Evolutionary conservation across 805 yeast species (phyloP).

Genomic region (Kuraishia floccosa): DNA sequence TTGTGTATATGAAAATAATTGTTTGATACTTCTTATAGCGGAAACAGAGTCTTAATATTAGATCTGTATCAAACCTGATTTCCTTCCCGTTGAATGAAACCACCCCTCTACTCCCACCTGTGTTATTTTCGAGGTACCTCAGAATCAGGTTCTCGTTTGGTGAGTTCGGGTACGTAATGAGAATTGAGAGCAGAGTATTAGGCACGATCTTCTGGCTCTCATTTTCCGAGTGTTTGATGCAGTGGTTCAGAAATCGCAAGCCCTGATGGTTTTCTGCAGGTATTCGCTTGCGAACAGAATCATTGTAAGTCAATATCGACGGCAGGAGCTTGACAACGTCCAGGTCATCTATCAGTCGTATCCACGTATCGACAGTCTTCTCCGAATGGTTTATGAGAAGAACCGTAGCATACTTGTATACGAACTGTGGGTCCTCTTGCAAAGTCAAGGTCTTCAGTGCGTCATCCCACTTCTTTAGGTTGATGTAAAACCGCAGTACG

Average conservation of each 20-base stretch:
- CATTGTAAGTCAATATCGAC: conserved; percentile 60
- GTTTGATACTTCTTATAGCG: conserved; percentile 45
- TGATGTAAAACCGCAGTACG: conserved; percentile 60
- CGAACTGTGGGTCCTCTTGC: conserved; percentile 31
- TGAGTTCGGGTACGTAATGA: conserved; percentile 36
- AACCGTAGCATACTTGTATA: conserved; percentile 61
- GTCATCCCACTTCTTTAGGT: conserved; percentile 60
- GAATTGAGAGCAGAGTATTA: conserved; percentile 58
- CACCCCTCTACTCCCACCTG: conserved; percentile 6
- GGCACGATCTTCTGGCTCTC: conserved; percentile 40
- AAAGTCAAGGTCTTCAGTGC: conserved; percentile 49
- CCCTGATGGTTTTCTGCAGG: conserved; percentile 47
- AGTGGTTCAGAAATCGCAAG: conserved; percentile 47
- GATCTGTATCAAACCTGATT: conserved; percentile 54
- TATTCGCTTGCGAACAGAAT: conserved; percentile 25
- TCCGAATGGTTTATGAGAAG: conserved; percentile 58
- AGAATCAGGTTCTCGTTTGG: conserved; percentile 35
- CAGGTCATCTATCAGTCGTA: conserved; percentile 35
- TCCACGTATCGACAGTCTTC: conserved; percentile 72
- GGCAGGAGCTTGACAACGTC: conserved; percentile 63
- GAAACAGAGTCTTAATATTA: conserved; percentile 63
- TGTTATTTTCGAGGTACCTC: conserved; percentile 29
- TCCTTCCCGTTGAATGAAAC: conserved; percentile 11
- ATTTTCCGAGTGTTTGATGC: conserved; percentile 31
- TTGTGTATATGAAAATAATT: conserved; percentile 64